Conservation (phyloP, 1,284 basidiomycete genomes). For the Dichomitus squalens region DNA sequence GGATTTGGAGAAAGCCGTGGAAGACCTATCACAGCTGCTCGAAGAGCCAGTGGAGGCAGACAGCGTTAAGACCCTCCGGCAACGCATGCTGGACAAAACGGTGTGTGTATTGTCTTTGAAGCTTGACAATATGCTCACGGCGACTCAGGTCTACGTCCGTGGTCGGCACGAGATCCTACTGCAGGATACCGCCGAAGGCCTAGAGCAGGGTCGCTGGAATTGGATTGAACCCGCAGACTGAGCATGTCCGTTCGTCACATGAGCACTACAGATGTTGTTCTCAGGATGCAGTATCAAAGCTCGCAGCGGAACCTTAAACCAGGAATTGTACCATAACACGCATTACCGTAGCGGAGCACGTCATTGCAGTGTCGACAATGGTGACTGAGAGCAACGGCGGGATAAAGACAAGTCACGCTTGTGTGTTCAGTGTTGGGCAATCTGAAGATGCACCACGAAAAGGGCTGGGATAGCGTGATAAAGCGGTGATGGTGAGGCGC, state of each 20-base stretch:
- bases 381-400: too few relatives aligned
- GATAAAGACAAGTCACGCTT: too few relatives aligned
- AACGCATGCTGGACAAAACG: slow-evolving; percentile 61
- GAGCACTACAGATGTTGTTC: not conserved
- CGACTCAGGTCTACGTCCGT: slow-evolving; percentile 33
- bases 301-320: not conserved
- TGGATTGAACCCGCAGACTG: slow-evolving; percentile 28
- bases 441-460: not conserved
- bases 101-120: slow-evolving; percentile 34
- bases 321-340: too few relatives aligned
- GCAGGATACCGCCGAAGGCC: slow-evolving; percentile 33
- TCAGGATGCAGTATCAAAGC: not conserved
- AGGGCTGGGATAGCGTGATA: too few relatives aligned
- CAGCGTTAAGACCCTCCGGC: slow-evolving; percentile 55
- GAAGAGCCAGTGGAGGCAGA: slow-evolving; percentile 61
- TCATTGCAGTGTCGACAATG: too few relatives aligned
- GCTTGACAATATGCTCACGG: not conserved
- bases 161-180: slow-evolving; percentile 33
- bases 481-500: not conserved
- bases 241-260: not conserved
- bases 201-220: slow-evolving; percentile 34
- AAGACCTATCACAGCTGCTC: slow-evolving; percentile 61
- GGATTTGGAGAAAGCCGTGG: slow-evolving; percentile 68
- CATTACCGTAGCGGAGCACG: too few relatives aligned
- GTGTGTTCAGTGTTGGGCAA: not conserved